Evolutionary conservation across 2,329 filamentous ascomycete genomes (phyloP), one percentile per base, ranked within the genome.

Genomic region (Domatiomyces globalis): DNA sequence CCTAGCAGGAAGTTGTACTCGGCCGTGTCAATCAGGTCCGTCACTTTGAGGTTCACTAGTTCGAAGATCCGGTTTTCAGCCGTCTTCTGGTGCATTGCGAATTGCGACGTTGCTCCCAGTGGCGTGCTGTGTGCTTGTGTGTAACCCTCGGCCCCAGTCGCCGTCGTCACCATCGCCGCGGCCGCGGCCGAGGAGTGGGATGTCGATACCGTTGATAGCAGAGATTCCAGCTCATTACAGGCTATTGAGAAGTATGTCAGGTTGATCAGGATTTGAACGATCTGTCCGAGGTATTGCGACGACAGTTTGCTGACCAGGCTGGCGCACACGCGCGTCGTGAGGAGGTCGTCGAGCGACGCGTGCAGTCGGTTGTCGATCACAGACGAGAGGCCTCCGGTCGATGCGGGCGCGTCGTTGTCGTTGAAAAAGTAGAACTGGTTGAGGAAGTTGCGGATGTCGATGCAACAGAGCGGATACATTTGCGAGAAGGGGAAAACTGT

Each of bases 341-440:
- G 77, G n/a, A 98, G 80, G 60, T 95, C 85, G 64, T 98, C 94
- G n/a, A 98, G 72, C 4, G 87, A 87, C 67, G 83, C 84, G 65
- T 84, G 84, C 5, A 98, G 74, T 0, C 88, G 94, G 57, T 94
- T 85, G 59, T 98, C 92, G 59, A 98, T 95, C 49, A 94, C 78
- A 56, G 79, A 83, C 2, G 56, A 49, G 9, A 58, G 49, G 4
- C 33, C 33, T 5, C 33, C 33, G 5, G 45, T 18, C 9, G 22
- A 56, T 1, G 87, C 85, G 58, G 95, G 86, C 57, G 92, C 84
- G 64, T 96, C 96, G 65, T 96, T 88, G 63, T 96, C 89, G 7
- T 87, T 88, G 69, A 96, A 98, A 67, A 94, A 89, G 67, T 96
- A 96, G 63, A 98, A 96, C 63, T 96, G 89, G 66, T 95, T 95